A percentile compares a stretch with the other conserved stretches of the same genome.
phyloP scores from a whole-genome alignment of 192 early-diverging fungal genomes.

The Chytriomyces sp. region DNA sequence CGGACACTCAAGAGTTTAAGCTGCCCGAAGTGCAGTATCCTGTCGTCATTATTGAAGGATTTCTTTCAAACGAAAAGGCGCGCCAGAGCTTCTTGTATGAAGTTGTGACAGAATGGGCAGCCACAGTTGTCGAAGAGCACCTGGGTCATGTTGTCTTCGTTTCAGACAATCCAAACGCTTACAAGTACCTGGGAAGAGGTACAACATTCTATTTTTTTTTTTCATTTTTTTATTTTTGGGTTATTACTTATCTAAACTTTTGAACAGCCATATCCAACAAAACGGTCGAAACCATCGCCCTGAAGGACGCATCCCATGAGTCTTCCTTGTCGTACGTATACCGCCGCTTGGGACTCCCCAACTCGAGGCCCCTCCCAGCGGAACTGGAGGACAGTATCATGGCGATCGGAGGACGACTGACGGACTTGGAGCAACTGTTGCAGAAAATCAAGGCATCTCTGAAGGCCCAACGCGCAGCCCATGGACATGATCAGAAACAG shows the following conservation, averaged over 20 bases:
- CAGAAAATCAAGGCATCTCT: conserved; percentile 80
- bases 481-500: background rate
- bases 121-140: conserved; percentile 73
- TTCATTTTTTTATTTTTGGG: background rate
- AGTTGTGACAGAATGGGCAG: conserved; percentile 83
- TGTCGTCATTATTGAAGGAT: conserved; percentile 88
- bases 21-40: conserved; percentile 69
- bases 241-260: conserved; percentile 1
- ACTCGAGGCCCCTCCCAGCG: background rate
- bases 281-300: conserved; percentile 67
- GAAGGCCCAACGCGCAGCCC: background rate
- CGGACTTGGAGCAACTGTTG: conserved; percentile 87
- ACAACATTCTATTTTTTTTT: conserved; percentile 5
- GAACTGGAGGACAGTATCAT: conserved; percentile 56
- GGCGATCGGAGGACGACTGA: conserved; percentile 86
- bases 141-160: conserved; percentile 92
- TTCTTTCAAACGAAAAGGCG: conserved; percentile 74
- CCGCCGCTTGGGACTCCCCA: conserved; percentile 47
- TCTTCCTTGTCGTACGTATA: conserved; percentile 66
- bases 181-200: conserved; percentile 76
- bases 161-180: conserved; percentile 65
- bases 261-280: conserved; percentile 67
- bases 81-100: conserved; percentile 70
- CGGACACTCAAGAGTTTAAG: background rate
- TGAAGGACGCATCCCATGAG: conserved; percentile 75